These are phyloP conservation scores for Podospora fimiseda DNA, from an alignment of 495 filamentous ascomycete species.

Conservation along the genomic window DNA sequence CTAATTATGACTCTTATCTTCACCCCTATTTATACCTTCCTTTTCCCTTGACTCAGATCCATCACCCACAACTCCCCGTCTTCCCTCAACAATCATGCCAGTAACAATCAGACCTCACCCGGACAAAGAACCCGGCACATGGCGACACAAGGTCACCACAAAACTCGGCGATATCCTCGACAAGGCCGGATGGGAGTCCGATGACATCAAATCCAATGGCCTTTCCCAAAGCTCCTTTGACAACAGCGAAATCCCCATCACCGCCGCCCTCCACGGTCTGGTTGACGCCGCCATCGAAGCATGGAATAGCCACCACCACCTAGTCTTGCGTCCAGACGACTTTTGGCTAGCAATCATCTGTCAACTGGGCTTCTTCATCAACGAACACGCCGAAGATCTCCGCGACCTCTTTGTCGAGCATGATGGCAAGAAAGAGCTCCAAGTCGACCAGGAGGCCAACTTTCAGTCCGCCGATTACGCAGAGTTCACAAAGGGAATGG, in stretches of 20 bases:
- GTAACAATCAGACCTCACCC: not conserved
- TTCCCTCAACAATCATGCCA: too few relatives aligned
- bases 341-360: constrained; percentile 53
- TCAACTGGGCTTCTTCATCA: constrained; percentile 50
- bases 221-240: not conserved
- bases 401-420: constrained; percentile 41
- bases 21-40: too few relatives aligned
- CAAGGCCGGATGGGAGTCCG: not conserved
- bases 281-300: constrained; percentile 43
- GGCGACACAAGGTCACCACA: not conserved
- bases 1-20: too few relatives aligned
- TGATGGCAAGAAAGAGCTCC: not conserved
- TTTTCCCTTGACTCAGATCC: too few relatives aligned
- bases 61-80: too few relatives aligned
- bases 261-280: constrained; percentile 34
- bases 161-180: not conserved
- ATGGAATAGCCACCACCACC: constrained; percentile 46
- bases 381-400: constrained; percentile 41
- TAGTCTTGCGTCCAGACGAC: constrained; percentile 53
- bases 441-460: not conserved
- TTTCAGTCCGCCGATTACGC: constrained; percentile 2
- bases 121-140: not conserved
- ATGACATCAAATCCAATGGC: not conserved
- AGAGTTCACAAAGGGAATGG: not conserved
- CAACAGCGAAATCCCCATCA: not conserved